These are phyloP conservation scores for Tuctoria greenei DNA, from an alignment of 176 grass and related monocot genomes.

Conservation along the genomic window DNA sequence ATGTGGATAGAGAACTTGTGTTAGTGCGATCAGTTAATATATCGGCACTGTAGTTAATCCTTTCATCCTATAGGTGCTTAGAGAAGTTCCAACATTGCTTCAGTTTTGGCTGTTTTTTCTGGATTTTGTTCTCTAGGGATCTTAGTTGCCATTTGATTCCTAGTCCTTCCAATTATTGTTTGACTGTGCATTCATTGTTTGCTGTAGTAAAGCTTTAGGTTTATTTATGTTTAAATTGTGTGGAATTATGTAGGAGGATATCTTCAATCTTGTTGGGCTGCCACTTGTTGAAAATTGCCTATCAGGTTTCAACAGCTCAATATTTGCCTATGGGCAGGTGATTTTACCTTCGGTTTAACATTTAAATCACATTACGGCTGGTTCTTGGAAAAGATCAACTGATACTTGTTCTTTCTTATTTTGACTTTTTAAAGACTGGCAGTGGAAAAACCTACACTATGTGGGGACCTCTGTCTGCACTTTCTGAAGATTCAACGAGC, in stretches of 20 bases:
- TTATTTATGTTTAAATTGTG: constrained; percentile 22
- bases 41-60: not conserved
- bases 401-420: constrained; percentile 8
- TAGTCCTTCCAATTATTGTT: not conserved
- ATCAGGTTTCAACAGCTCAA: constrained; percentile 93
- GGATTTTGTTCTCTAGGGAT: not conserved
- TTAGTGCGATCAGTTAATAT: not conserved
- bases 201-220: not conserved
- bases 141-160: not conserved
- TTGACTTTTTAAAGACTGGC: constrained; percentile 70
- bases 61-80: not conserved
- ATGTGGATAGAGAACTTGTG: not conserved
- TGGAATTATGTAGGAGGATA: constrained; percentile 61
- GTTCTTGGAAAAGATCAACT: constrained; percentile 15
- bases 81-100: not conserved
- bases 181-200: constrained; percentile 6
- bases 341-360: constrained; percentile 17
- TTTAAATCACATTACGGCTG: constrained; percentile 15
- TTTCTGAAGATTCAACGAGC: constrained; percentile 64
- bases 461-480: constrained; percentile 83
- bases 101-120: not conserved
- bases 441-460: constrained; percentile 99
- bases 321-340: constrained; percentile 99
- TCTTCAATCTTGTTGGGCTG: constrained; percentile 80
- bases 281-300: constrained; percentile 95